Percentiles rank a stretch among this genome's conserved stretches.
These are phyloP conservation scores for Cladosporium sp. DNA, from an alignment of 2,329 filamentous ascomycete species.

Conservation along the genomic window DNA sequence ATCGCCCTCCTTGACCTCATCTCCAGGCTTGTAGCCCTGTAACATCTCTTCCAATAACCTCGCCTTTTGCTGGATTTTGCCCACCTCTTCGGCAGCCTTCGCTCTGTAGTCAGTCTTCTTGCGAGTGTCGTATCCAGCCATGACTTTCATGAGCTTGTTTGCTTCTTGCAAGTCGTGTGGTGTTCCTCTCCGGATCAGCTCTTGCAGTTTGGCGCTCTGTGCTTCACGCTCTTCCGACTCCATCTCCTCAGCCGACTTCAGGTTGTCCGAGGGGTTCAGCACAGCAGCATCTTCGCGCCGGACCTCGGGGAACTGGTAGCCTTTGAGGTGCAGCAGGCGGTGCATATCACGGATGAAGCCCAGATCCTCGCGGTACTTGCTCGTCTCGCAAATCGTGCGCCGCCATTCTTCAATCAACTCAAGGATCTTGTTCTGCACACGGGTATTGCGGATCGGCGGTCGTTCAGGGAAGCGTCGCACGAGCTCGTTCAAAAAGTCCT, in stretches of 20 bases:
- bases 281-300: slow-evolving; percentile 92
- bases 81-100: slow-evolving; percentile 92
- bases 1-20: slow-evolving; percentile 67
- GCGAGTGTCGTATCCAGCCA: slow-evolving; percentile 94
- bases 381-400: slow-evolving; percentile 96
- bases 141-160: slow-evolving; percentile 97
- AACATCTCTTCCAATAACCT: slow-evolving; percentile 88
- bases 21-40: slow-evolving; percentile 75
- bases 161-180: slow-evolving; percentile 95
- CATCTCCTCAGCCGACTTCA: slow-evolving; percentile 97
- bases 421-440: slow-evolving; percentile 87
- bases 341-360: slow-evolving; percentile 99
- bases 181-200: slow-evolving; percentile 85
- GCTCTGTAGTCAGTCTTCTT: slow-evolving; percentile 97
- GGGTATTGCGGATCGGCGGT: slow-evolving; percentile 76
- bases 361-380: slow-evolving; percentile 92
- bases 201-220: slow-evolving; percentile 96
- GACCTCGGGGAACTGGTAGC: slow-evolving; percentile 91
- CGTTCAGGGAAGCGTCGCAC: slow-evolving; percentile 93
- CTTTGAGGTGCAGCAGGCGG: slow-evolving; percentile 89
- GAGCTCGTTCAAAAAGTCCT: slow-evolving; percentile 97
- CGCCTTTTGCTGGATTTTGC: slow-evolving; percentile 93
- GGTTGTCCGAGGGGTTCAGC: slow-evolving; percentile 90
- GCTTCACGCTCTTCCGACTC: slow-evolving; percentile 93
- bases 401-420: slow-evolving; percentile 98